Conservation (phyloP, 305 asterid genomes). For the Fraxinus sp. region DNA sequence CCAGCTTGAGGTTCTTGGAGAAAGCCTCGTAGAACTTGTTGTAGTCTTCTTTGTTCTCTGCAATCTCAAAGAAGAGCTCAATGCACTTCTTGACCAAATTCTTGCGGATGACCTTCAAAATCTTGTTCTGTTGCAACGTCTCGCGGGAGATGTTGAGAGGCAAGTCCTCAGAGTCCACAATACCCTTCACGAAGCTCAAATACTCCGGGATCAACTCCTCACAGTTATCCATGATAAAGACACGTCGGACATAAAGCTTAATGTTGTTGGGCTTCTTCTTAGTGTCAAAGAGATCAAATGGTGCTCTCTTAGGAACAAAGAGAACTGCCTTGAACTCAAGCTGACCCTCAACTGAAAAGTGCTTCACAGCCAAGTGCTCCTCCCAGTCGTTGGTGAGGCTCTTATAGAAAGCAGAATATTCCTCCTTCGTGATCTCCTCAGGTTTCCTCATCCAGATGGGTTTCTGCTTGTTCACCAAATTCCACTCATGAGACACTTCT, state of each 20-base stretch:
- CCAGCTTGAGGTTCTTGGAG: background rate
- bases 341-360: background rate
- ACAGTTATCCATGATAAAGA: background rate
- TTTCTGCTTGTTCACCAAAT: conserved; percentile 37
- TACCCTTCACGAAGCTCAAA: background rate
- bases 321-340: background rate
- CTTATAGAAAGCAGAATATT: background rate
- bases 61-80: background rate
- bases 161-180: background rate
- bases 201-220: background rate
- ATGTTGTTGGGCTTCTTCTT: background rate
- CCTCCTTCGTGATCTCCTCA: background rate
- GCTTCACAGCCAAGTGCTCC: background rate
- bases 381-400: background rate
- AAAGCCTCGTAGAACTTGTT: background rate
- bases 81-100: background rate
- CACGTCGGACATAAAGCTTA: background rate
- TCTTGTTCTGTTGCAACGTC: background rate
- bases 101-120: background rate
- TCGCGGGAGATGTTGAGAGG: background rate
- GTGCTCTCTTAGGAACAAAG: background rate
- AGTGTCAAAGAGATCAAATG: background rate
- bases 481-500: conserved; percentile 39
- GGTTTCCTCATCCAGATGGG: background rate
- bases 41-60: background rate